Percentiles rank a stretch among this genome's conserved stretches.
These are phyloP conservation scores for Xylaria arbuscula DNA, from an alignment of 2,329 filamentous ascomycete genomes.

Conservation along the genomic window DNA sequence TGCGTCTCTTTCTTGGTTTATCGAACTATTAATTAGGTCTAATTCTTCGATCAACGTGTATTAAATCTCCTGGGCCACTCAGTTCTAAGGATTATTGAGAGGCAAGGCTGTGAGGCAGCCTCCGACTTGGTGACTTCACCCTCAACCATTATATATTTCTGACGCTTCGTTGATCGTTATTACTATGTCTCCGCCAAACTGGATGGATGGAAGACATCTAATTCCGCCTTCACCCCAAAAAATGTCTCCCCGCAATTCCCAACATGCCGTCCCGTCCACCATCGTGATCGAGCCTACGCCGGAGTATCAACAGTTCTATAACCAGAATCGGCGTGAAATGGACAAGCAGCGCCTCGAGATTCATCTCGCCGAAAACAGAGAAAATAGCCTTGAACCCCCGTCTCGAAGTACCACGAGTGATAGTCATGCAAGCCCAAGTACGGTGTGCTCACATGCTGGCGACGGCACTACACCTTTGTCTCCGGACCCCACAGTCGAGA, in stretches of 20 bases:
- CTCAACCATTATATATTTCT: background rate
- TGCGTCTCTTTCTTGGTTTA: conserved; percentile 1
- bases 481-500: conserved; percentile 32
- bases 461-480: conserved; percentile 34
- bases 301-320: conserved; percentile 46
- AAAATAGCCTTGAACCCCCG: conserved; percentile 41
- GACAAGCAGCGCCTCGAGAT: conserved; percentile 39
- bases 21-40: conserved; percentile 27
- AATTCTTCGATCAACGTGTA: conserved; percentile 18
- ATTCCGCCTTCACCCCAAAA: conserved; percentile 24
- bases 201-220: conserved; percentile 17
- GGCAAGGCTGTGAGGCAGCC: conserved; percentile 30
- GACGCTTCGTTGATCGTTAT: background rate
- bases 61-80: conserved; percentile 4
- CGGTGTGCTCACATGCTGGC: conserved; percentile 41
- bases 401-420: conserved; percentile 41
- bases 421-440: conserved; percentile 40
- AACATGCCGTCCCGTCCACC: conserved; percentile 23
- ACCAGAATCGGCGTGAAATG: conserved; percentile 44
- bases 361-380: conserved; percentile 43
- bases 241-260: conserved; percentile 32
- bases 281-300: conserved; percentile 45
- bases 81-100: conserved; percentile 8
- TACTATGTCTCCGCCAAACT: conserved; percentile 40
- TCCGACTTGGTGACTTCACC: background rate